Conservation (phyloP, 202 grass and related monocot genomes). For the Eragrostis tef region DNA sequence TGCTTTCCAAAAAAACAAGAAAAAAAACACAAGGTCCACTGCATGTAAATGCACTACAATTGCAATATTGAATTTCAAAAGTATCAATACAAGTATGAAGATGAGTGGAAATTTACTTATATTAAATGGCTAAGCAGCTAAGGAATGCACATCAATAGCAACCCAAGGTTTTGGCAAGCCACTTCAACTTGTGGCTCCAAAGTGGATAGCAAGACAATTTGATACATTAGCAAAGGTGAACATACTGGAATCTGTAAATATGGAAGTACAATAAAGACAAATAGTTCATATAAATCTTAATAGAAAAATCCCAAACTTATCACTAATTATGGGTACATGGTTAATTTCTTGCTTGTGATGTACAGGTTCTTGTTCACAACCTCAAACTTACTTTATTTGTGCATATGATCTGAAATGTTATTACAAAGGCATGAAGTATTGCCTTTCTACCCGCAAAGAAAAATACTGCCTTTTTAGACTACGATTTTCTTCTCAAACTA, state of each 20-base stretch:
- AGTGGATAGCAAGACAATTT: background rate
- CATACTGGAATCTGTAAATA: background rate
- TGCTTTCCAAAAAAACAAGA: too few relatives aligned
- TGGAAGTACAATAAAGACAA: background rate
- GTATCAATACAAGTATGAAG: slow-evolving; percentile 10
- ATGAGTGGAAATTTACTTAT: background rate
- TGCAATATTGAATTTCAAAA: slow-evolving; percentile 1
- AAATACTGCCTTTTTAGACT: background rate
- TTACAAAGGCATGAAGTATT: slow-evolving; percentile 4
- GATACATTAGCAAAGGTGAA: background rate
- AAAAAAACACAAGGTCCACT: background rate
- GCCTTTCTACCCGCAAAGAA: too few relatives aligned
- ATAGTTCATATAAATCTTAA: background rate
- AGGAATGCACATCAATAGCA: background rate
- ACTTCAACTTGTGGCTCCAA: background rate
- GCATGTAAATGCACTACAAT: background rate
- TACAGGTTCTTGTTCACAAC: background rate
- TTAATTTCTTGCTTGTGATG: background rate
- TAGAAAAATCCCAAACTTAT: background rate
- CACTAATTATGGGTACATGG: background rate
- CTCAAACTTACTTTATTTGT: background rate
- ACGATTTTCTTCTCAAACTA: background rate
- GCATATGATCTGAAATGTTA: background rate
- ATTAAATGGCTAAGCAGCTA: background rate
- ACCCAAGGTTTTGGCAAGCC: background rate